phyloP scores from a whole-genome alignment of 371 early-diverging fungal species.

The Blakeslea trispora region DNA sequence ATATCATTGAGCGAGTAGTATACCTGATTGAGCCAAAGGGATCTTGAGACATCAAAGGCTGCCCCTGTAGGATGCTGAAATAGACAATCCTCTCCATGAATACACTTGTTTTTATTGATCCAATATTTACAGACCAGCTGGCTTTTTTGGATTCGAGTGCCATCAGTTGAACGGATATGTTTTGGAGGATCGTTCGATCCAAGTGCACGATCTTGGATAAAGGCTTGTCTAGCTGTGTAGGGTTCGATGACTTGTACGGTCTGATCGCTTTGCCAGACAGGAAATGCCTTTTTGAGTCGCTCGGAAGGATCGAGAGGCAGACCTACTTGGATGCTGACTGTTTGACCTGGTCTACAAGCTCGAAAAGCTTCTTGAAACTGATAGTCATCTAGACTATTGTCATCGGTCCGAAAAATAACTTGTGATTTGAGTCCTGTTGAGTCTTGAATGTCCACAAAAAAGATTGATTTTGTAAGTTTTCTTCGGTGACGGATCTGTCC shows the following conservation, averaged over 20 bases:
- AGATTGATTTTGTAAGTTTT: constrained; percentile 43
- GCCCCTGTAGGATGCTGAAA: constrained; percentile 51
- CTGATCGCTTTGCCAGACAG: constrained; percentile 45
- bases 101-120: constrained; percentile 56
- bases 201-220: constrained; percentile 49
- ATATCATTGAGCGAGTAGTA: too few relatives aligned
- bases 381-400: constrained; percentile 25
- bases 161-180: constrained; percentile 7
- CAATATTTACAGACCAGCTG: constrained; percentile 55
- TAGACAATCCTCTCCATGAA: constrained; percentile 37
- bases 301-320: constrained; percentile 41
- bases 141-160: constrained; percentile 12
- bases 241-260: constrained; percentile 38
- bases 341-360: constrained; percentile 37
- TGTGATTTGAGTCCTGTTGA: constrained; percentile 34
- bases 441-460: constrained; percentile 54
- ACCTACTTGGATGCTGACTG: constrained; percentile 33
- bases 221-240: constrained; percentile 29
- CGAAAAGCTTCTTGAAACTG: constrained; percentile 36
- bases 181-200: constrained; percentile 21
- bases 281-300: constrained; percentile 22
- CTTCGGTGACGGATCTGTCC: constrained; percentile 55
- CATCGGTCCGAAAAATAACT: constrained; percentile 54
- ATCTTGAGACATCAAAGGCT: constrained; percentile 27
- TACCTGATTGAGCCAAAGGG: constrained; percentile 52